These are phyloP conservation scores for Mycena leptocephala DNA, from an alignment of 768 basidiomycete genomes.

Conservation along the genomic window DNA sequence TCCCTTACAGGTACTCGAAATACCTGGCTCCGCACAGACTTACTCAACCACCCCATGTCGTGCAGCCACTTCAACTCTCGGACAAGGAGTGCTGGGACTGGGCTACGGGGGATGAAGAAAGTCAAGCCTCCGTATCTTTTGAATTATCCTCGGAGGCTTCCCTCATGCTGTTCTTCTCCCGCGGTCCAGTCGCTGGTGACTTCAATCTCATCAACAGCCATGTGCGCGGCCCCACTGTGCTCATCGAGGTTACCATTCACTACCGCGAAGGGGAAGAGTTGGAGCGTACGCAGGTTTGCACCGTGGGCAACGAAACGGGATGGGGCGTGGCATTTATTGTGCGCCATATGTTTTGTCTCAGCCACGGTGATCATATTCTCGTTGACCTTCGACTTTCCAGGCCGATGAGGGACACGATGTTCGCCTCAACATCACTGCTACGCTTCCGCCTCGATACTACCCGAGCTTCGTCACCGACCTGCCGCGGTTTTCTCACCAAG, in stretches of 20 bases:
- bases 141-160: not conserved
- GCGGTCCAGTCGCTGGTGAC: not conserved
- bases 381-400: not conserved
- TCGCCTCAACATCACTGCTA: not conserved
- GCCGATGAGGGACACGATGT: not conserved
- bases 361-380: not conserved
- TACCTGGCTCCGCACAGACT: not conserved
- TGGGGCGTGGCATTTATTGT: not conserved
- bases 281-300: not conserved
- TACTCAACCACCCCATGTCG: not conserved
- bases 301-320: not conserved
- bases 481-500: not conserved
- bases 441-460: not conserved
- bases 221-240: not conserved
- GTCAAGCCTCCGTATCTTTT: not conserved
- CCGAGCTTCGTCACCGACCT: not conserved
- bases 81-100: not conserved
- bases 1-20: not conserved
- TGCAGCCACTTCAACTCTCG: not conserved
- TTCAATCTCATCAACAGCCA: constrained; percentile 1
- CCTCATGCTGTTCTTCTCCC: not conserved
- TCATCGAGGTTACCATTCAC: not conserved
- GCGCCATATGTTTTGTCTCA: not conserved
- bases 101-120: not conserved
- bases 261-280: not conserved